Conservation (phyloP, 495 filamentous ascomycete species). For the Xylaria nigripes region DNA sequence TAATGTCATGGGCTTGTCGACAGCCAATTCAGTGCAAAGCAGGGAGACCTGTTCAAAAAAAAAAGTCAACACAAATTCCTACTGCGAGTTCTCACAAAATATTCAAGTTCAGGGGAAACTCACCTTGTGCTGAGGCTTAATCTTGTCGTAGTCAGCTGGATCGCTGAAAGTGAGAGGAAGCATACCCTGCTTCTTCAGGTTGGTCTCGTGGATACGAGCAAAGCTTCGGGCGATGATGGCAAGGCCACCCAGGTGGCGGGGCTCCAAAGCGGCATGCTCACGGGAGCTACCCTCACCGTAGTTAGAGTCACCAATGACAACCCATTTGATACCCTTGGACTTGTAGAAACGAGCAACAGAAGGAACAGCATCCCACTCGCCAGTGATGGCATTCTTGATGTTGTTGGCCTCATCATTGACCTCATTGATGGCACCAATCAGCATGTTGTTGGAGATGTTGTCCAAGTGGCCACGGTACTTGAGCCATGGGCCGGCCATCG, state of each 20-base stretch:
- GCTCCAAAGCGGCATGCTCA: slow-evolving; percentile 97
- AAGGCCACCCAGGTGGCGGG: slow-evolving; percentile 91
- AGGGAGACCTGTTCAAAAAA: slow-evolving; percentile 56
- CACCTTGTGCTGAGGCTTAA: slow-evolving; percentile 79
- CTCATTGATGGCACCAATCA: slow-evolving; percentile 94
- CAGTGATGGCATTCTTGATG: slow-evolving; percentile 83
- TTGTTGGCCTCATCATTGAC: slow-evolving; percentile 98
- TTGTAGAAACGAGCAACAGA: slow-evolving; percentile 98
- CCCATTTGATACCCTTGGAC: slow-evolving; percentile 89
- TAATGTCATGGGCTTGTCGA: slow-evolving; percentile 91
- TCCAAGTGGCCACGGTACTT: slow-evolving; percentile 99
- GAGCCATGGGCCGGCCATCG: slow-evolving; percentile 97
- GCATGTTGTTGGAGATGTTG: slow-evolving; percentile 99
- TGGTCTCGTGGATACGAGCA: slow-evolving; percentile 99
- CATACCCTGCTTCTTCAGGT: slow-evolving; percentile 99
- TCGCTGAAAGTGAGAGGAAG: slow-evolving; percentile 92
- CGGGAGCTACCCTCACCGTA: slow-evolving; percentile 96
- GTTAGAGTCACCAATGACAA: slow-evolving; percentile 99
- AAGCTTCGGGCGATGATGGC: slow-evolving; percentile 95
- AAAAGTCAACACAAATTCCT: neutral
- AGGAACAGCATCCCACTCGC: slow-evolving; percentile 78
- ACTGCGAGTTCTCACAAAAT: neutral
- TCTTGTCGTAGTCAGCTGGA: slow-evolving; percentile 96
- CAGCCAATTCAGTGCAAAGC: slow-evolving; percentile 79
- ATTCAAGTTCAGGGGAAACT: slow-evolving; percentile 8